Conservation (phyloP, 2,329 filamentous ascomycete species). For the Botrytis hyacinthi region DNA sequence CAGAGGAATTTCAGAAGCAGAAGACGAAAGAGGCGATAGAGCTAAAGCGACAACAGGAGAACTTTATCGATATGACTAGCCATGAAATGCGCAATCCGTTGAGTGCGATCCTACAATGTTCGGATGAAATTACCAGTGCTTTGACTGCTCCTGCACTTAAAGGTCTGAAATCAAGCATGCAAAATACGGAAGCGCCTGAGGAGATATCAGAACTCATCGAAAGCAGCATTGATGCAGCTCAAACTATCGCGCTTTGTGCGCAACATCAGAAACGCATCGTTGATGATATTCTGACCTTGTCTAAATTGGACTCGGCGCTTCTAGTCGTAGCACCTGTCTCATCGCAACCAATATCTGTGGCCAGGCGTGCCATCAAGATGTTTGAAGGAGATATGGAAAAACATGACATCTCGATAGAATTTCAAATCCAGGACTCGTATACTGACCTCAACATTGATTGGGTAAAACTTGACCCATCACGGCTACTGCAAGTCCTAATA, state of each 20-base stretch:
- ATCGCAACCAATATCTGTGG: constrained; percentile 64
- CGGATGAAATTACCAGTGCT: constrained; percentile 48
- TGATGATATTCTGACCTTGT: constrained; percentile 64
- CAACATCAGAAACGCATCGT: constrained; percentile 69
- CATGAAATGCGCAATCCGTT: constrained; percentile 76
- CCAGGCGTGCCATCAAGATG: constrained; percentile 71
- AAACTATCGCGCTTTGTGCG: constrained; percentile 76
- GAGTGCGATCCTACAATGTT: constrained; percentile 71
- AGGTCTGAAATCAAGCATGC: neutral
- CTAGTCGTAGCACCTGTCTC: constrained; percentile 69
- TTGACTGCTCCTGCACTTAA: neutral
- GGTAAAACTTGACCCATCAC: constrained; percentile 73
- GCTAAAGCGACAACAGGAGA: constrained; percentile 68
- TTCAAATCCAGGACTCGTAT: constrained; percentile 67
- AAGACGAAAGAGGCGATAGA: constrained; percentile 53
- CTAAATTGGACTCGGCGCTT: constrained; percentile 69
- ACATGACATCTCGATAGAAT: constrained; percentile 69
- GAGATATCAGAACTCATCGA: constrained; percentile 51
- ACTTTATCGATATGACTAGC: constrained; percentile 74
- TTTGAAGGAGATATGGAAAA: constrained; percentile 73
- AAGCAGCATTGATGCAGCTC: constrained; percentile 68
- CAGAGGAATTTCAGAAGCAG: constrained; percentile 45
- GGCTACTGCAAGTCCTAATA: constrained; percentile 76
- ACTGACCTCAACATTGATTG: constrained; percentile 63
- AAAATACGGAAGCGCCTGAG: constrained; percentile 30